Evolutionary conservation across 2,329 filamentous ascomycete species (phyloP).

Genomic region (Helminthosporium solani): DNA sequence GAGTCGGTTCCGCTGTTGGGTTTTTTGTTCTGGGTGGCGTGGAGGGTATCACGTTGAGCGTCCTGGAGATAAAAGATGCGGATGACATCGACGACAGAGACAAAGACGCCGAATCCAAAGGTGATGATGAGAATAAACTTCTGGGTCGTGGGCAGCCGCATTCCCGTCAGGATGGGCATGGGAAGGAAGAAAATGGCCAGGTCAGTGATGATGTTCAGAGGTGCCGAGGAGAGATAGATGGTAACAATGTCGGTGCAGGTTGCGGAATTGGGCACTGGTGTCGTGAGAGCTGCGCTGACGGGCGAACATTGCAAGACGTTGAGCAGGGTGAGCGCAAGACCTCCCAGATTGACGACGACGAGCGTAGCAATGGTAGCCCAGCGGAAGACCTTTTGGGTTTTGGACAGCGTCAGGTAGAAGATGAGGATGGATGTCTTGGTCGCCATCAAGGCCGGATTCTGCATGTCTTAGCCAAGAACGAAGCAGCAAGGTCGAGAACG

Average conservation of each 20-base stretch:
- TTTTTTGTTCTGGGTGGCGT: conserved; percentile 38
- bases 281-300: conserved; percentile 65
- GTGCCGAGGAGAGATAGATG: conserved; percentile 71
- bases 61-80: conserved; percentile 87
- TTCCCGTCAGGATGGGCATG: conserved; percentile 72
- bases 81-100: conserved; percentile 83
- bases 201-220: conserved; percentile 90
- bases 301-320: conserved; percentile 87
- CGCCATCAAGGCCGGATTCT: conserved; percentile 88
- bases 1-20: conserved; percentile 28
- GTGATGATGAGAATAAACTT: conserved; percentile 85
- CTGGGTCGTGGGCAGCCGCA: conserved; percentile 80
- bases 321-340: conserved; percentile 76
- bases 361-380: conserved; percentile 81
- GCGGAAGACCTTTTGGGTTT: conserved; percentile 74
- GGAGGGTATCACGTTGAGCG: conserved; percentile 56
- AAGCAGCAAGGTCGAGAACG: conserved; percentile 25
- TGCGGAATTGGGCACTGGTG: conserved; percentile 47
- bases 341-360: conserved; percentile 74
- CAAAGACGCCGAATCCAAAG: conserved; percentile 84
- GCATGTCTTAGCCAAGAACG: conserved; percentile 19
- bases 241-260: conserved; percentile 63
- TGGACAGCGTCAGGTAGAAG: conserved; percentile 83
- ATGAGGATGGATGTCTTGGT: conserved; percentile 91
- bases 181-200: conserved; percentile 83